Base-by-base conservation (phyloP, 1,284 basidiomycete genomes). In the Moesziomyces sp. region DNA sequence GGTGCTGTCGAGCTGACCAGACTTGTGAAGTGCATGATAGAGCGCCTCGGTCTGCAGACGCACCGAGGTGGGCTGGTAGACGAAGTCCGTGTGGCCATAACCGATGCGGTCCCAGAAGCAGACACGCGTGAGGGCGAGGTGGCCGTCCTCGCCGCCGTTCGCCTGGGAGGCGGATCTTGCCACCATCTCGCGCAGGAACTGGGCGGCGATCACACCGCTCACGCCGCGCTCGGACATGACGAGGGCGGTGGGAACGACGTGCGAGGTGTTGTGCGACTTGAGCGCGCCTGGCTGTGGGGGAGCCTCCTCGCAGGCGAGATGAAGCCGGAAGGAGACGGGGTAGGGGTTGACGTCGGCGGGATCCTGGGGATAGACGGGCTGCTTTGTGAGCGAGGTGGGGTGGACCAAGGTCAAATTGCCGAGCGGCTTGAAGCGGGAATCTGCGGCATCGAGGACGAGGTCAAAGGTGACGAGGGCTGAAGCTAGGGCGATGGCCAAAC, bases 101-200 rank as follows among this genome's bases (percentile, higher is more conserved):
- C 77, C 77, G 46, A 77, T 68, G 24, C 70, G 68, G 21, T 79
- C 77, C 58, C 73, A 77, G 55, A 74, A 77, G 49, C 75, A 77
- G 18, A 75, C 72, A 23, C 65, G 61, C 16, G 52, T 53, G 30
- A 77, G 65, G 19, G 72, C 61, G 3, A 79, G 66, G 30, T 77
- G 77, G 23, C 75, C 75, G 40, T 79, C 75, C 28, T 76, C 72
- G 13, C 53, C 56, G 28, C 45, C 49, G 35, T 54, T 50, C 10
- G 35, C 26, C 7, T 23, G 43, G 5, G 56, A 49, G 14, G 26
- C 34, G 4, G 72, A 57, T 26, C 62, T 44, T 11, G 54, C 51
- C 3, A 79, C 77, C 75, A 79, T 77, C 48, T 75, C 66, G 40
- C 77, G 66, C 14, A 79, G 61, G 52, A 76, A 79, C 11, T 64